Percentiles rank a stretch among this genome's conserved stretches.
Conservation (phyloP, 139 green algal species). For the Coccomyxa sp. region DNA sequence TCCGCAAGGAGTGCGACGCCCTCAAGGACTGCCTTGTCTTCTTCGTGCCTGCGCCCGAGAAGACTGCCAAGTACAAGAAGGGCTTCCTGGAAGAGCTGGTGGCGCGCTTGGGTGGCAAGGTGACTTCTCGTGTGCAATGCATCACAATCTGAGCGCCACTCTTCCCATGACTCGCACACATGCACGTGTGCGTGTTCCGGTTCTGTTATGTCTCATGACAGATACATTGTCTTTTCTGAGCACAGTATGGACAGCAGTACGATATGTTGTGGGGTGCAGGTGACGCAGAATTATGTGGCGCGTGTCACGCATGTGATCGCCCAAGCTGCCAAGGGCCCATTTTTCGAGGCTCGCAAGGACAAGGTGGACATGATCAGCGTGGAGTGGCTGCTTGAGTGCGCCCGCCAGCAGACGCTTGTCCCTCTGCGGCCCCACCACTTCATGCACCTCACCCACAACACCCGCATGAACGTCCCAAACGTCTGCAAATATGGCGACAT, state of each 20-base stretch:
- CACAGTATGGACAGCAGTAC: no score
- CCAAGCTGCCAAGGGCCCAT: neutral
- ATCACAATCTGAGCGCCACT: neutral
- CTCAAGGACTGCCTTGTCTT: conserved; percentile 9
- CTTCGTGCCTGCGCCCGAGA: conserved; percentile 3
- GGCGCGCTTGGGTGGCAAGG: conserved; percentile 12
- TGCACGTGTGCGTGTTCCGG: neutral
- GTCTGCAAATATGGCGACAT: conserved; percentile 15
- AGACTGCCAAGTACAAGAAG: conserved; percentile 2
- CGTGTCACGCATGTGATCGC: conserved; percentile 18
- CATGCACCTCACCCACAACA: conserved; percentile 6
- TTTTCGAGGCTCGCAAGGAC: conserved; percentile 3
- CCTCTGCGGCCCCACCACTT: conserved; percentile 18
- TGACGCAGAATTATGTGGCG: conserved; percentile 10
- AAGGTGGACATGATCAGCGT: conserved; percentile 10
- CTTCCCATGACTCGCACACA: neutral
- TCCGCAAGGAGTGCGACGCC: conserved; percentile 11
- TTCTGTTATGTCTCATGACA: neutral
- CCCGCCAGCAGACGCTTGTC: neutral
- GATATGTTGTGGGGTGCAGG: neutral
- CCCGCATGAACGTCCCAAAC: conserved; percentile 4
- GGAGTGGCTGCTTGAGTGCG: conserved; percentile 22
- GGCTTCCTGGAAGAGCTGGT: conserved; percentile 5
- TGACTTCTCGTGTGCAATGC: neutral
- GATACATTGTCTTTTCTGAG: neutral